Conservation (phyloP, 192 early-diverging fungal genomes). For the Umbelopsis sp. region DNA sequence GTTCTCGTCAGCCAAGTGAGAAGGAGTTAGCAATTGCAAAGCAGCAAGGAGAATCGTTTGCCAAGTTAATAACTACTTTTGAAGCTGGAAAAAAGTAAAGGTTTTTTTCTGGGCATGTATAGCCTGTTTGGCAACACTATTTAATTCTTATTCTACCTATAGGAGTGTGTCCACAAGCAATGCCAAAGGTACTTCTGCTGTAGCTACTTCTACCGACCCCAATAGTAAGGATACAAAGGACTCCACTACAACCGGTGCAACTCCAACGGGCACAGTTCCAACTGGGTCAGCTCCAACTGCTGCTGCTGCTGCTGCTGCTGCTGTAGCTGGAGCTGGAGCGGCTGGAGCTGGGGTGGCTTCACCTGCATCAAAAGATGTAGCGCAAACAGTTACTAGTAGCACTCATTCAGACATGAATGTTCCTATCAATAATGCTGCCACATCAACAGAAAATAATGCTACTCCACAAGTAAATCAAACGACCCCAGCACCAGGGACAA, state of each 20-base stretch:
- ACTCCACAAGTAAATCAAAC: neutral
- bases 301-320: neutral
- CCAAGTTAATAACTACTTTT: conserved; percentile 41
- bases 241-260: too few species aligned
- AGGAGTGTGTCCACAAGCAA: neutral
- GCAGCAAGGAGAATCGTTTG: conserved; percentile 64
- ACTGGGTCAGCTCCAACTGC: too few species aligned
- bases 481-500: neutral
- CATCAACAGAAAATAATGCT: neutral
- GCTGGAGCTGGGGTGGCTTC: neutral
- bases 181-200: neutral
- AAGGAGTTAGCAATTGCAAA: conserved; percentile 66
- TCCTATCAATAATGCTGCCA: neutral
- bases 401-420: conserved; percentile 2
- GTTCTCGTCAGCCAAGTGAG: conserved; percentile 62
- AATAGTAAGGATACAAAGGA: too few species aligned
- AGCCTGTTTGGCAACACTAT: neutral
- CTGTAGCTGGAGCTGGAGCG: neutral
- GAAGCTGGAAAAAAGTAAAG: conserved; percentile 23
- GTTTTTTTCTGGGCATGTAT: neutral
- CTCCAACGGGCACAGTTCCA: too few species aligned
- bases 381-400: neutral
- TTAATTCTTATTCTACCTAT: too few species aligned
- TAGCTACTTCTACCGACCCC: neutral
- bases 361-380: neutral